Percentiles rank a stretch among this genome's conserved stretches.
These are phyloP conservation scores for Phragmites australis DNA, from an alignment of 176 grass and related monocot genomes.

Conservation along the genomic window DNA sequence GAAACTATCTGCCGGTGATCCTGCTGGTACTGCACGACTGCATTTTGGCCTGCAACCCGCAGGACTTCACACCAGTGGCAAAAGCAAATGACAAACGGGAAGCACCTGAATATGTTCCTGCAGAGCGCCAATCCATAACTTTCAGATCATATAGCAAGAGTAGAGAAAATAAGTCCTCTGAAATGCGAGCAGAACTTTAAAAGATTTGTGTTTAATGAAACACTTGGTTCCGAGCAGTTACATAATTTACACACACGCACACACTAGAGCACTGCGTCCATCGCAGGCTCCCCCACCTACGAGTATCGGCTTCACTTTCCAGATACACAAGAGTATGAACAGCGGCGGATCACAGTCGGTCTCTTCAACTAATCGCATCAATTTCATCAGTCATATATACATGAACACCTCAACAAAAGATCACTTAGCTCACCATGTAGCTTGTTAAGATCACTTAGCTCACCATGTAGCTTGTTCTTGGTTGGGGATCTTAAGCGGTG, in stretches of 20 bases:
- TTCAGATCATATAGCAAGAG: background rate
- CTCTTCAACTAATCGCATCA: conserved; percentile 39
- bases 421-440: conserved; percentile 21
- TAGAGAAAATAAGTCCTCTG: background rate
- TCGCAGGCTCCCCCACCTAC: conserved; percentile 40
- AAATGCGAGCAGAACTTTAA: background rate
- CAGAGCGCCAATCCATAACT: background rate
- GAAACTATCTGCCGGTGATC: too few relatives aligned
- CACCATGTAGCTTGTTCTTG: conserved; percentile 1
- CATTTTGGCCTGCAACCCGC: too few relatives aligned
- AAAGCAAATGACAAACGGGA: background rate
- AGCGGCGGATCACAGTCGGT: background rate
- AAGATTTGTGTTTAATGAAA: background rate
- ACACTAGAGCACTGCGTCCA: conserved; percentile 9
- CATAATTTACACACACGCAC: conserved; percentile 45
- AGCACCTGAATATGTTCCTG: background rate
- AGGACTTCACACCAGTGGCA: background rate
- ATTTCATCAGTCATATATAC: conserved; percentile 51
- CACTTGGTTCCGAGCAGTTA: conserved; percentile 27
- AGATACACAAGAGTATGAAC: conserved; percentile 46
- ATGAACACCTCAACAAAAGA: conserved; percentile 20
- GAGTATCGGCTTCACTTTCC: conserved; percentile 19
- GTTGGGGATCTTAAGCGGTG: background rate
- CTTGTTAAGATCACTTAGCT: too few relatives aligned
- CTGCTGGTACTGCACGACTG: too few relatives aligned